phyloP scores from a whole-genome alignment of 2,329 filamentous ascomycete genomes.

The Diaporthe sp. region DNA sequence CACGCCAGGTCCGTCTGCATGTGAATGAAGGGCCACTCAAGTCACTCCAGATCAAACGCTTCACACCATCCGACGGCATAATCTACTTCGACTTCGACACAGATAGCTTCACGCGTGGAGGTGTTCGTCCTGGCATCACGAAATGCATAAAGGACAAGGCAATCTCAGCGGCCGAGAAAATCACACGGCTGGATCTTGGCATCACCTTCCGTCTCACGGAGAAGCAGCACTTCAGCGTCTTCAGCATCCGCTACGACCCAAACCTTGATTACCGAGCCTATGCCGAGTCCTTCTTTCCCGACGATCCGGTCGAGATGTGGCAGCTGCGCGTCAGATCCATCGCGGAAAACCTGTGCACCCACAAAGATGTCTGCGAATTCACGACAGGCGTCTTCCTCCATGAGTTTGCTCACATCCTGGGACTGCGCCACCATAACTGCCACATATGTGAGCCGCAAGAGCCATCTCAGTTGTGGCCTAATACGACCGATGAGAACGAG shows the following conservation, averaged over 20 bases:
- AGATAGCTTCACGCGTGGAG: background rate
- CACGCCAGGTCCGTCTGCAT: background rate
- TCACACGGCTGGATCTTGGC: background rate
- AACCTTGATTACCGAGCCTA: background rate
- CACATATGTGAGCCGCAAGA: background rate
- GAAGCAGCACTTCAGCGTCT: background rate
- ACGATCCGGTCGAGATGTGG: background rate
- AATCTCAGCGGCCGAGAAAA: too few relatives aligned
- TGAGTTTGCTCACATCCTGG: slow-evolving; percentile 22
- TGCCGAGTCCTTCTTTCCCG: slow-evolving; percentile 5
- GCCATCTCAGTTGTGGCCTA: background rate
- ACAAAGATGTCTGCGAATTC: background rate
- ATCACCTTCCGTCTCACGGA: background rate
- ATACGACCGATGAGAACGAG: background rate
- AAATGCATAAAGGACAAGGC: background rate
- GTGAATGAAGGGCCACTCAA: too few relatives aligned
- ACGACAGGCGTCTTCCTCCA: background rate
- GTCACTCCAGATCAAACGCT: background rate
- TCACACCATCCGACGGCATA: background rate
- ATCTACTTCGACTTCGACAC: slow-evolving; percentile 10
- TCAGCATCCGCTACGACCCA: slow-evolving; percentile 15
- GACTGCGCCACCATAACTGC: slow-evolving; percentile 1
- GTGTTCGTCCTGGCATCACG: too few relatives aligned
- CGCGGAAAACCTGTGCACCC: too few relatives aligned
- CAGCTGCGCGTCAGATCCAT: background rate